Evolutionary conservation across 192 early-diverging fungal genomes (phyloP).

Genomic region (Podila epigama): DNA sequence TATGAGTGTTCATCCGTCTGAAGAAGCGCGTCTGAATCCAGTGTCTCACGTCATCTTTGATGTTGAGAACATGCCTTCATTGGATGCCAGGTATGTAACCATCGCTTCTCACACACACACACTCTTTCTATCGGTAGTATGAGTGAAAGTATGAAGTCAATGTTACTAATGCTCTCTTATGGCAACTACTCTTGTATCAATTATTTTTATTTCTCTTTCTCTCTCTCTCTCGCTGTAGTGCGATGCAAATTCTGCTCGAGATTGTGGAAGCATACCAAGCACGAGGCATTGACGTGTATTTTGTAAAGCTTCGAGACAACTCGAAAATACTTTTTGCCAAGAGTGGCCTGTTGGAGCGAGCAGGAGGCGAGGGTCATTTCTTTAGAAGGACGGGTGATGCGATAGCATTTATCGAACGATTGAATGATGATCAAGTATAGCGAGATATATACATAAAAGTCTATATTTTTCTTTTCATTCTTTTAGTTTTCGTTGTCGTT

Average conservation of each 20-base stretch:
- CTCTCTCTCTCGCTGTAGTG: no score
- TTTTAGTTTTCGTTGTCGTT: no score
- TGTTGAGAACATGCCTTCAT: constrained; percentile 82
- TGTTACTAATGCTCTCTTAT: not conserved
- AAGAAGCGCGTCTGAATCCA: constrained; percentile 81
- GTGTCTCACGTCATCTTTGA: constrained; percentile 90
- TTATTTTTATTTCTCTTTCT: not conserved
- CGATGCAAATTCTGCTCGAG: constrained; percentile 80
- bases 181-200: no score
- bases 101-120: not conserved
- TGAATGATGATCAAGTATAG: constrained; percentile 28
- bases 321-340: constrained; percentile 75
- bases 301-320: constrained; percentile 83
- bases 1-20: constrained; percentile 93
- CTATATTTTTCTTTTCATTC: no score
- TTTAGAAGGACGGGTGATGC: constrained; percentile 68
- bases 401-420: constrained; percentile 57
- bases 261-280: constrained; percentile 88
- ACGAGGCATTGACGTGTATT: constrained; percentile 84
- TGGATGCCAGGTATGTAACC: constrained; percentile 88
- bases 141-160: not conserved
- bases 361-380: constrained; percentile 70
- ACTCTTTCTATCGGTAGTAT: not conserved
- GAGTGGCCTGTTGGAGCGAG: constrained; percentile 67
- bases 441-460: no score